Conservation (phyloP, 2,329 filamentous ascomycete genomes). For the Fusarium pseudocircinatum region DNA sequence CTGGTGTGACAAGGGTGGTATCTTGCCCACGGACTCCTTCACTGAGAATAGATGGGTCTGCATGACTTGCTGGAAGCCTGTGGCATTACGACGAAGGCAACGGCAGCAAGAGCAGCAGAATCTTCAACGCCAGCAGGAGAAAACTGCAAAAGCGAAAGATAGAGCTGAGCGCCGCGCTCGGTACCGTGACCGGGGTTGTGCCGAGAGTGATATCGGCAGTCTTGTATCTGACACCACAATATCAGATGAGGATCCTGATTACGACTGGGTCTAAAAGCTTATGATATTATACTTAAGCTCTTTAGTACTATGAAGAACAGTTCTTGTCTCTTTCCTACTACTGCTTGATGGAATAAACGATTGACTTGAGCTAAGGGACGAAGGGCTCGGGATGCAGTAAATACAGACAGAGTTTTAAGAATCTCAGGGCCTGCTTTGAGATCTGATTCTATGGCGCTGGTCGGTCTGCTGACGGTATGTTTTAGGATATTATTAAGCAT, state of each 20-base stretch:
- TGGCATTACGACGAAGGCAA: neutral
- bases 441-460: neutral
- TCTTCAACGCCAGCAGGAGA: neutral
- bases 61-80: neutral
- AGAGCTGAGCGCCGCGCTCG: neutral
- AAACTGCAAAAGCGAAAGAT: neutral
- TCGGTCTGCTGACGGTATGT: neutral
- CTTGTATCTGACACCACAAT: neutral
- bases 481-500: neutral
- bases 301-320: accelerated
- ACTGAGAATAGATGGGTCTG: neutral
- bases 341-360: accelerated
- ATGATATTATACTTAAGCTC: neutral
- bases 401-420: neutral
- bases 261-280: neutral
- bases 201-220: neutral
- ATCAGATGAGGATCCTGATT: neutral
- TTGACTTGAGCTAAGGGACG: accelerated
- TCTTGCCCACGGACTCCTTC: neutral
- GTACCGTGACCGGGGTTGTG: neutral
- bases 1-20: neutral
- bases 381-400: neutral
- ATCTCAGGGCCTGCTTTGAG: neutral
- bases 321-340: neutral
- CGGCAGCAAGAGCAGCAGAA: neutral